Conservation (phyloP, 805 yeast species). For the Henningerozyma blattae region DNA sequence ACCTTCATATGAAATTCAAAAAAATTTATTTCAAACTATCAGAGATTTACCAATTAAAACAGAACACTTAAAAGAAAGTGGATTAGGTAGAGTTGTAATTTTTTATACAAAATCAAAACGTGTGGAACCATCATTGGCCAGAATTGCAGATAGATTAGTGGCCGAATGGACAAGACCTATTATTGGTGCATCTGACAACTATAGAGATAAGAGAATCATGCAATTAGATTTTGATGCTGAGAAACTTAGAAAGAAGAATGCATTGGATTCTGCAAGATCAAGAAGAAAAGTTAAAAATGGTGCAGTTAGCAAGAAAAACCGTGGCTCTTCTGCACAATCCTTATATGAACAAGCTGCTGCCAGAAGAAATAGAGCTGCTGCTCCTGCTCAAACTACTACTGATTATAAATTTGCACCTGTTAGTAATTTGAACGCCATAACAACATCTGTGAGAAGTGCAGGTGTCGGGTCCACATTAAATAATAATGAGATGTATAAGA, state of each 20-base stretch:
- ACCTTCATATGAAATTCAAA: conserved; percentile 96
- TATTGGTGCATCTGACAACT: conserved; percentile 89
- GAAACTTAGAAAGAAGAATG: conserved; percentile 30
- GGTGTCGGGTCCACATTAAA: conserved; percentile 42
- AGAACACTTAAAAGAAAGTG: conserved; percentile 87
- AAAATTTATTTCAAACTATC: conserved; percentile 66
- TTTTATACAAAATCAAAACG: conserved; percentile 85
- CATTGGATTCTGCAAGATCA: conserved; percentile 24
- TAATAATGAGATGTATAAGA: conserved; percentile 71
- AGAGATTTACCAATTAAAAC: conserved; percentile 83
- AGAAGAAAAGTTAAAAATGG: conserved; percentile 8
- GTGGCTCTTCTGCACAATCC: conserved; percentile 34
- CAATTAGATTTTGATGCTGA: conserved; percentile 57
- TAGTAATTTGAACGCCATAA: conserved; percentile 37
- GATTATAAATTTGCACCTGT: conserved; percentile 88
- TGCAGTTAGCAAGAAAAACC: conserved; percentile 6
- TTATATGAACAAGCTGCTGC: conserved; percentile 84
- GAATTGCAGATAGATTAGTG: conserved; percentile 79
- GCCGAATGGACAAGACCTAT: conserved; percentile 99
- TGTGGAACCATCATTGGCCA: conserved; percentile 77
- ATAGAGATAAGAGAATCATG: conserved; percentile 72
- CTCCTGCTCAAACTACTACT: conserved; percentile 81
- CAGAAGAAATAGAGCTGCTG: conserved; percentile 88
- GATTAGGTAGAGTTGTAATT: conserved; percentile 86
- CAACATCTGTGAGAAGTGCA: conserved; percentile 29